Percentiles rank a stretch among this genome's conserved stretches.
These are phyloP conservation scores for Vaccinium macrocarpon DNA, from an alignment of 148 eudicot species.

Conservation along the genomic window DNA sequence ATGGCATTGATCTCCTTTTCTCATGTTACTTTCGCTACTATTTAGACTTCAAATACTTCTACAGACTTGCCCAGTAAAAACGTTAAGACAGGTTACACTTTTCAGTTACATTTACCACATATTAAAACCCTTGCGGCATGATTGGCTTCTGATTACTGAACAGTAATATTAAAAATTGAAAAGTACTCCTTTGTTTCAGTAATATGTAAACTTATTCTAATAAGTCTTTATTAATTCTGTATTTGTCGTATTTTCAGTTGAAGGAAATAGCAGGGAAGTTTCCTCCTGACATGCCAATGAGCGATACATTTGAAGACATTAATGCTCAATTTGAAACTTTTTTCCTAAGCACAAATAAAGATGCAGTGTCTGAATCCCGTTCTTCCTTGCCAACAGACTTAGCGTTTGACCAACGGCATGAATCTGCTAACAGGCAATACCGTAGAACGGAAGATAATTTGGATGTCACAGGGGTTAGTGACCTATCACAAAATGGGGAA, in stretches of 20 bases:
- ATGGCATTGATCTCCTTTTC: not conserved
- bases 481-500: slow-evolving; percentile 27
- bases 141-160: not conserved
- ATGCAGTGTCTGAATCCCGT: slow-evolving; percentile 22
- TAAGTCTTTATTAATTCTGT: slow-evolving; percentile 8
- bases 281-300: slow-evolving; percentile 45
- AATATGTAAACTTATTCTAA: not conserved
- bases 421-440: slow-evolving; percentile 24
- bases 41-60: not conserved
- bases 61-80: not conserved
- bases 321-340: slow-evolving; percentile 45
- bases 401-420: slow-evolving; percentile 20
- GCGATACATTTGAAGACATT: slow-evolving; percentile 44
- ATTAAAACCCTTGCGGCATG: not conserved
- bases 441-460: slow-evolving; percentile 20
- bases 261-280: slow-evolving; percentile 53
- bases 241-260: slow-evolving; percentile 38
- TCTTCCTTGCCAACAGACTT: slow-evolving; percentile 17
- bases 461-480: slow-evolving; percentile 27
- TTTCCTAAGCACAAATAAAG: slow-evolving; percentile 24
- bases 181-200: not conserved
- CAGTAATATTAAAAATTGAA: not conserved
- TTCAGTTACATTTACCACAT: not conserved
- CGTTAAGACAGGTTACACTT: not conserved
- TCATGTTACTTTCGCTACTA: not conserved